A percentile compares a stretch with the other conserved stretches of the same genome.
Evolutionary conservation across 1,139 yeast species (phyloP).

Genomic region (Taphrina wiesneri): DNA sequence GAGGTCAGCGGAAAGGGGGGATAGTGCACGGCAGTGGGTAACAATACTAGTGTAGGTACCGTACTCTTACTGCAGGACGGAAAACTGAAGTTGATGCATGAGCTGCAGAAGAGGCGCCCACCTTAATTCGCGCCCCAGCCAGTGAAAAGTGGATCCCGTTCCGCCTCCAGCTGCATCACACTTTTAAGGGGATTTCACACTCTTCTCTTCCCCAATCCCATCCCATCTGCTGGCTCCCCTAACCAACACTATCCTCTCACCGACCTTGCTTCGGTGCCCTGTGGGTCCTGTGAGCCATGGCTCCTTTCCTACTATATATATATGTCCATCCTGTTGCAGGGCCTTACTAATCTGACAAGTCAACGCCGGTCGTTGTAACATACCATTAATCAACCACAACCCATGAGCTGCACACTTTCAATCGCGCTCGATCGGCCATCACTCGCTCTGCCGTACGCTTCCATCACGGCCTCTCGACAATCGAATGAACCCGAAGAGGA

Average conservation of each 20-base stretch:
- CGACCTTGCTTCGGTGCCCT: too few species aligned
- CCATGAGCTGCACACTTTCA: slow-evolving; percentile 6
- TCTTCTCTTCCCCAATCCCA: too few species aligned
- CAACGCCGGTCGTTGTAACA: slow-evolving; percentile 3
- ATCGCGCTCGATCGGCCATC: slow-evolving; percentile 15
- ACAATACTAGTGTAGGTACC: too few species aligned
- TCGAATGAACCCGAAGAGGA: slow-evolving; percentile 1
- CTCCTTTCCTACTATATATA: too few species aligned
- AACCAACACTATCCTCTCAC: too few species aligned
- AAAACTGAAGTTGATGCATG: not conserved
- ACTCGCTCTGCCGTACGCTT: slow-evolving; percentile 9
- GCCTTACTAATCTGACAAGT: not conserved
- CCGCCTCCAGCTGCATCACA: slow-evolving; percentile 1
- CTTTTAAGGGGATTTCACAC: slow-evolving; percentile 1
- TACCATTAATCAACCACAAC: not conserved
- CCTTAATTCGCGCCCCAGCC: not conserved
- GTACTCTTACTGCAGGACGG: not conserved
- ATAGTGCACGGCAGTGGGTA: too few species aligned
- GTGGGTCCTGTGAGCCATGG: too few species aligned
- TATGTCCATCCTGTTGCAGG: not conserved
- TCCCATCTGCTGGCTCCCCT: not conserved
- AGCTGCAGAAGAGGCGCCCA: not conserved
- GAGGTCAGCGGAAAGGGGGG: too few species aligned
- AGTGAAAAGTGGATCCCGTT: not conserved
- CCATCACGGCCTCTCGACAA: not conserved